These are phyloP conservation scores for Dactylellina cionopaga DNA, from an alignment of 2,329 filamentous ascomycete species.

Conservation along the genomic window DNA sequence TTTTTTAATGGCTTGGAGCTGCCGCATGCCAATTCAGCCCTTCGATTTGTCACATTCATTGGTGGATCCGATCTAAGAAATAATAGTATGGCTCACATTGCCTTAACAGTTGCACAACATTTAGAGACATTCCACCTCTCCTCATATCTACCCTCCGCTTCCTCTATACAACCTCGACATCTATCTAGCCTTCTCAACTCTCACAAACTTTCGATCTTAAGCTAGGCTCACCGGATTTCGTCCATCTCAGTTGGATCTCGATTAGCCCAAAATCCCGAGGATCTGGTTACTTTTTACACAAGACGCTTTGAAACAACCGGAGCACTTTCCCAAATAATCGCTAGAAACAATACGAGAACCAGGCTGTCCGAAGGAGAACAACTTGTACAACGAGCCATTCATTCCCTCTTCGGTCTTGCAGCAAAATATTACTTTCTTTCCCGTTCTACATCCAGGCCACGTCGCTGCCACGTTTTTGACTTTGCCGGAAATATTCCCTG, in stretches of 20 bases:
- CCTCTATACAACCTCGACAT: not conserved
- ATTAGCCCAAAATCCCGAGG: conserved; percentile 33
- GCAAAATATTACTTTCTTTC: conserved; percentile 7
- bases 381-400: conserved; percentile 43
- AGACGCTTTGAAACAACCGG: conserved; percentile 34
- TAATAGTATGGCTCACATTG: conserved; percentile 5
- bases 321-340: conserved; percentile 53
- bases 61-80: not conserved
- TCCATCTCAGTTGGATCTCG: conserved; percentile 31
- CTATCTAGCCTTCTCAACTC: conserved; percentile 9
- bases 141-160: not conserved
- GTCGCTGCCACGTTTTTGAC: conserved; percentile 53
- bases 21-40: not conserved
- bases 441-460: conserved; percentile 50
- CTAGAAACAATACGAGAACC: conserved; percentile 19
- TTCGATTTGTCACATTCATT: not conserved
- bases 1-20: not conserved
- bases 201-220: conserved; percentile 46
- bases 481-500: conserved; percentile 50
- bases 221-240: conserved; percentile 31
- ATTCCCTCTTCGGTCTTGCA: conserved; percentile 6
- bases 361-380: conserved; percentile 9
- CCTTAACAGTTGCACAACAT: conserved; percentile 33
- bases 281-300: conserved; percentile 37
- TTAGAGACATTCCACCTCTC: conserved; percentile 16